phyloP scores from a whole-genome alignment of 2,329 filamentous ascomycete species.

The Aspergillus caelatus region DNA sequence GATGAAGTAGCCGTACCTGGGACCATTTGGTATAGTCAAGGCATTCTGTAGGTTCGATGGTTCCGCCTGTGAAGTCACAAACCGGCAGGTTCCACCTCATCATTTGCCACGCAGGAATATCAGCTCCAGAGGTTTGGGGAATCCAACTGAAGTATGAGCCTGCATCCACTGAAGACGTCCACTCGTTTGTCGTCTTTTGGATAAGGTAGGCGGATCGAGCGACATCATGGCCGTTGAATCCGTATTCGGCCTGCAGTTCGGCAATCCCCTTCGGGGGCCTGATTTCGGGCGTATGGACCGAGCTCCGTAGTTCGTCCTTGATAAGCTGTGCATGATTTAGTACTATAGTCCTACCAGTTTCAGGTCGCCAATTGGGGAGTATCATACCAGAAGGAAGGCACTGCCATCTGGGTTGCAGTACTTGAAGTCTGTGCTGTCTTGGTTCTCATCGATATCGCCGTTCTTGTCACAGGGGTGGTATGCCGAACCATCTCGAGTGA shows the following conservation, averaged over 20 bases:
- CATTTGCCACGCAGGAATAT: conserved; percentile 1
- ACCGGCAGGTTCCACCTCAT: neutral
- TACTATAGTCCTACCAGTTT: neutral
- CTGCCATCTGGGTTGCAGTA: neutral
- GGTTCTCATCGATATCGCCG: neutral
- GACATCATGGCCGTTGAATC: neutral
- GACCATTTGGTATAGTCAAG: too few relatives aligned
- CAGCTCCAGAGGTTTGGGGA: neutral
- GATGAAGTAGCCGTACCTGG: too few relatives aligned
- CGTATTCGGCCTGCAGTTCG: neutral
- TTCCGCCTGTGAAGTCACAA: neutral
- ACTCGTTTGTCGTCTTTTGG: neutral
- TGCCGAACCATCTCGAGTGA: neutral
- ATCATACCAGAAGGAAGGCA: neutral
- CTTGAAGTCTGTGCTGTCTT: neutral
- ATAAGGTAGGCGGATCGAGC: neutral
- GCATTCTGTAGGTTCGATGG: too few relatives aligned
- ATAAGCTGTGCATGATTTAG: neutral
- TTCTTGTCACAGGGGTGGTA: neutral
- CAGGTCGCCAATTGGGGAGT: neutral
- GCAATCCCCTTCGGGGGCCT: neutral
- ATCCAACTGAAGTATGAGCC: neutral
- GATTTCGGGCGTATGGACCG: too few relatives aligned
- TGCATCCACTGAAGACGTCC: neutral
- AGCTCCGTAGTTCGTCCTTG: neutral